Conservation (phyloP, 2,329 filamentous ascomycete species). For the Acrocalymma vagum region DNA sequence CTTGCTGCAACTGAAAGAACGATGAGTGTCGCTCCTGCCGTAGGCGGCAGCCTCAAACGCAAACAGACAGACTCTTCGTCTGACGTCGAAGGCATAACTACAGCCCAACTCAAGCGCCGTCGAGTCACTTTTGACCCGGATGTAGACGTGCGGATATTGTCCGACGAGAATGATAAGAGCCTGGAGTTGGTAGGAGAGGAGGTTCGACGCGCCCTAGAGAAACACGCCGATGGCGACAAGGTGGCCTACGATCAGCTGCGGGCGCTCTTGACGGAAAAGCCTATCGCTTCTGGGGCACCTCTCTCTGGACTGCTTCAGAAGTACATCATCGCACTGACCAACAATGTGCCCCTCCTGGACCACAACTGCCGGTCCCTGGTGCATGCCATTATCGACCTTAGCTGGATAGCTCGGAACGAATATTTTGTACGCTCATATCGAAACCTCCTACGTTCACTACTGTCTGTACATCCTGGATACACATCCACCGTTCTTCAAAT, state of each 20-base stretch:
- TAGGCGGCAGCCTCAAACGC: conserved; percentile 47
- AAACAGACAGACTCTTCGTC: conserved; percentile 40
- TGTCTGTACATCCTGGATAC: conserved; percentile 84
- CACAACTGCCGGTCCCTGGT: conserved; percentile 67
- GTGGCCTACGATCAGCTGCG: conserved; percentile 65
- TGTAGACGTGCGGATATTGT: conserved; percentile 54
- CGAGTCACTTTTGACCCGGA: conserved; percentile 59
- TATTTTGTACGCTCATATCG: conserved; percentile 65
- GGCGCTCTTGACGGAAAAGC: conserved; percentile 59
- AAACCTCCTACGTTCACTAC: conserved; percentile 68
- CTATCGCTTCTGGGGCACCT: conserved; percentile 58
- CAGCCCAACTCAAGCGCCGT: conserved; percentile 52
- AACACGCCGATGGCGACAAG: conserved; percentile 62
- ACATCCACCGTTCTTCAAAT: conserved; percentile 78
- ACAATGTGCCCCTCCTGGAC: conserved; percentile 64
- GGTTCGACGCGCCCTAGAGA: conserved; percentile 65
- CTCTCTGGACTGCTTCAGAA: conserved; percentile 62
- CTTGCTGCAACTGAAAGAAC: conserved; percentile 42
- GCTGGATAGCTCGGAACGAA: conserved; percentile 70
- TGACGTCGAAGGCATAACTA: conserved; percentile 42
- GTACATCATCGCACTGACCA: conserved; percentile 66
- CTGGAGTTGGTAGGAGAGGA: conserved; percentile 68
- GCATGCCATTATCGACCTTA: conserved; percentile 64
- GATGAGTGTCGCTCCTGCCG: conserved; percentile 37
- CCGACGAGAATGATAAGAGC: conserved; percentile 60